Conservation (phyloP, 192 early-diverging fungal genomes). For the Coemansia sp. region DNA sequence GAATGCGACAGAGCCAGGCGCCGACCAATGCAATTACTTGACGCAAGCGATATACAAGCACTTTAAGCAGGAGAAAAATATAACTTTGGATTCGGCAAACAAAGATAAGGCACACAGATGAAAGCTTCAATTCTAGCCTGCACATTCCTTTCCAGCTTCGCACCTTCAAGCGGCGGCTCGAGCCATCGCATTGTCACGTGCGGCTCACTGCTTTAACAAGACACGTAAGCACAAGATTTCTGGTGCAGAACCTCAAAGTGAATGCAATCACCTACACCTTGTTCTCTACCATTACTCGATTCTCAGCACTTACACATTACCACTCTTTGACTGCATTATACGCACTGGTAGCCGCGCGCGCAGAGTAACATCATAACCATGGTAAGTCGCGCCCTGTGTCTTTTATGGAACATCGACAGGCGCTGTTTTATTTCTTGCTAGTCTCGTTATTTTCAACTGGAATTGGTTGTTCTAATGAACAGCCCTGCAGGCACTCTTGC, state of each 20-base stretch:
- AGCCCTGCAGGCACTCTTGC: neutral
- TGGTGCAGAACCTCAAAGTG: neutral
- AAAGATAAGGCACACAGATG: neutral
- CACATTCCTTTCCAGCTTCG: neutral
- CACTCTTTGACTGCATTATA: neutral
- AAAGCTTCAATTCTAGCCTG: neutral
- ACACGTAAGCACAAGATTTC: conserved; percentile 11
- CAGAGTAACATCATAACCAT: conserved; percentile 10
- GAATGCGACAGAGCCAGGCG: neutral
- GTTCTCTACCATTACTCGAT: neutral
- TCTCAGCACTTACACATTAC: neutral
- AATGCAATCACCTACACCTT: neutral
- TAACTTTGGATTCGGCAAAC: neutral
- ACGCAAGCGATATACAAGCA: neutral
- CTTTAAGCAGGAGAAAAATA: neutral
- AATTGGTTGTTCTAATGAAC: neutral
- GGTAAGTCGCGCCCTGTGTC: conserved; percentile 6
- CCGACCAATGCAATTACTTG: neutral
- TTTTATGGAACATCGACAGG: neutral
- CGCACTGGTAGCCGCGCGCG: neutral
- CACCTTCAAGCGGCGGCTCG: neutral
- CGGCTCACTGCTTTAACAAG: neutral
- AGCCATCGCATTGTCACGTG: conserved; percentile 10
- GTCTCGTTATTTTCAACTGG: neutral
- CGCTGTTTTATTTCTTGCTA: neutral